Evolutionary conservation across 1,284 basidiomycete genomes (phyloP), one percentile per base, ranked within the genome.

Genomic region (Leucoagaricus sp.): DNA sequence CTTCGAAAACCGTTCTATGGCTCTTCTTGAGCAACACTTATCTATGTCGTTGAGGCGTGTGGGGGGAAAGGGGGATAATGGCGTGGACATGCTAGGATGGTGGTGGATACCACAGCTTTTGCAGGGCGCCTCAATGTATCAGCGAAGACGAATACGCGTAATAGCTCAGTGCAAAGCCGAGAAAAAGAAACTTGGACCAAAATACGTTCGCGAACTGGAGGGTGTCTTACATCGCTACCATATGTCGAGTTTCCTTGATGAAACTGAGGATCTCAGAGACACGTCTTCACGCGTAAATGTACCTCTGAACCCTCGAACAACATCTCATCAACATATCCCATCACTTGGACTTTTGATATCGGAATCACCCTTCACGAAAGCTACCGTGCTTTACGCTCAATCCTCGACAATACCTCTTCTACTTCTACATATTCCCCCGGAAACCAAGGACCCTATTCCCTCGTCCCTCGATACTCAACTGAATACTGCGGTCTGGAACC

Each of bases 161-260:
- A 65, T 96, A 15, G 93, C 81, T 0, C 94, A 96, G 66, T 97
- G 94, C 77, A 97, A 97, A 75, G 93, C 93, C 0, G 90, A 94
- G 65, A 86, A 84, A 71, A 87, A 85, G 69, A 88, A 87, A 66
- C 72, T 88, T 33, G 84, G 90, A 0, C 93, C 94, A 1, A 84
- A 85, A 5, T 86, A 88, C 62, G 82, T 96, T 1, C 84, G 94
- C 40, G 94, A 97, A 71, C 78, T 96, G 72, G 94, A 96, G 68
- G 93, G 93, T 15, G 91, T 93, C 15, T 71, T 91, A 58, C 79
- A 81, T 64, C 79, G 80, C 10, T 74, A 79, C 58, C 34, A 57
- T 34, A 47, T 31, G n/a, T 40, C 28, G n/a, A 33, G 28, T 21
- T 19, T 10, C 2, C n/a, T 31, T 4, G n/a, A 36, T 23, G 29